Conservation (phyloP, 2,329 filamentous ascomycete species). For the Venturiaceae sp. region DNA sequence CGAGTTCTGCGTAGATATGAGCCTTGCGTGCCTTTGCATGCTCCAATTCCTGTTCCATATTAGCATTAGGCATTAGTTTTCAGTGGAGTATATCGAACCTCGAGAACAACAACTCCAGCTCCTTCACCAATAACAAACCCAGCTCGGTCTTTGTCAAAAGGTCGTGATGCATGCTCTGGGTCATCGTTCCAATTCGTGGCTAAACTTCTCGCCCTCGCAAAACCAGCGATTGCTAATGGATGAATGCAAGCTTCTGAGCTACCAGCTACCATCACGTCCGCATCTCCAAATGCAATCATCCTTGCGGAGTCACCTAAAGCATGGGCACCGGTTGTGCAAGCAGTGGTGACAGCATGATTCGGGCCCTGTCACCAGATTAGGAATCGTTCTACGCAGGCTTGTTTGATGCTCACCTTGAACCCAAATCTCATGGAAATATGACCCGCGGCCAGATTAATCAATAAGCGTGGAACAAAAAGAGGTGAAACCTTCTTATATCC, state of each 20-base stretch:
- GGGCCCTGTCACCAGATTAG: conserved; percentile 45
- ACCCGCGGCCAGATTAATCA: conserved; percentile 92
- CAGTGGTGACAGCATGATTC: conserved; percentile 86
- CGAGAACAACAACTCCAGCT: conserved; percentile 76
- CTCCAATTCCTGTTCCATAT: conserved; percentile 54
- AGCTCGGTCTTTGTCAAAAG: conserved; percentile 69
- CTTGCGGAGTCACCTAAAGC: conserved; percentile 90
- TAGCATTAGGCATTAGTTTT: conserved; percentile 7
- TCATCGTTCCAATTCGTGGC: conserved; percentile 70
- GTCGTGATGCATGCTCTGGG: conserved; percentile 64
- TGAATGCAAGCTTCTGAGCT: conserved; percentile 94
- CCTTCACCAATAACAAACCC: conserved; percentile 95
- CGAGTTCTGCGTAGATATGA: conserved; percentile 77
- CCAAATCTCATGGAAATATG: conserved; percentile 91
- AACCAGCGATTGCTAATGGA: conserved; percentile 84
- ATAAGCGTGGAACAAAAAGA: conserved; percentile 80
- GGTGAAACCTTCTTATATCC: conserved; percentile 91
- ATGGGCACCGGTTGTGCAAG: conserved; percentile 93
- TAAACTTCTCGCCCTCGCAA: conserved; percentile 77
- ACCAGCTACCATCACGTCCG: conserved; percentile 92
- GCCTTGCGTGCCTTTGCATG: conserved; percentile 75
- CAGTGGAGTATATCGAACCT: conserved; percentile 35
- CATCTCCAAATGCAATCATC: conserved; percentile 84
- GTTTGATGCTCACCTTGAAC: conserved; percentile 44
- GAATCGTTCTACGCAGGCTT: background rate